phyloP scores from a whole-genome alignment of 768 basidiomycete genomes.

The Mycena leptocephala region DNA sequence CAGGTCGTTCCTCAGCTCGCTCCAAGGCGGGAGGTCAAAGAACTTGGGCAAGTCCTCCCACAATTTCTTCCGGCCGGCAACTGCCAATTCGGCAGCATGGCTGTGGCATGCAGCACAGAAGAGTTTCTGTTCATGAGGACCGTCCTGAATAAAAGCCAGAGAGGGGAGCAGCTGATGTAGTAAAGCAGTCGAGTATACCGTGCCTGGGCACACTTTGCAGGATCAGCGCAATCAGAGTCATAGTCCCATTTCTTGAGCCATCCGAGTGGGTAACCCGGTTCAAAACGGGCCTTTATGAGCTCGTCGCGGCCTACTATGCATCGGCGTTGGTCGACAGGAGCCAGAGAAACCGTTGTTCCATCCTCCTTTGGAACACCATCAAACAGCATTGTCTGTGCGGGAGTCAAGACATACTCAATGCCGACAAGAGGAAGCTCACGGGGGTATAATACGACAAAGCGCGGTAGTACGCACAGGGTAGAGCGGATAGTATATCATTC shows the following conservation, averaged over 20 bases:
- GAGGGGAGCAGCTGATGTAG: background rate
- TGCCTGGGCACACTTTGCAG: background rate
- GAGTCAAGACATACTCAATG: background rate
- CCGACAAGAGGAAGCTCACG: background rate
- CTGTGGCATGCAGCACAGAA: background rate
- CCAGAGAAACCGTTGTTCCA: background rate
- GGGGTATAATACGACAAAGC: background rate
- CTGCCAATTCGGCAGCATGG: background rate
- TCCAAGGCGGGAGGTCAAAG: conserved; percentile 11
- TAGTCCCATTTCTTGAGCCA: background rate
- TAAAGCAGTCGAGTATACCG: background rate
- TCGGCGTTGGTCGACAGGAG: background rate
- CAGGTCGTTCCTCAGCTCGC: background rate
- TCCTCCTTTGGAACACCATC: background rate
- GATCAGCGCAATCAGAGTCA: background rate
- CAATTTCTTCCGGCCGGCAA: background rate
- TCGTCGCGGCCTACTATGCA: background rate
- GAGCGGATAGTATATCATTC: background rate
- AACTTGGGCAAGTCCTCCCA: conserved; percentile 15
- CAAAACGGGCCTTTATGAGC: background rate
- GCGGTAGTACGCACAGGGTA: background rate
- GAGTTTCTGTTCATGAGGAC: background rate
- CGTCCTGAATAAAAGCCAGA: background rate
- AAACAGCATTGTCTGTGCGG: background rate
- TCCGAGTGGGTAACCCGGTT: background rate